Evolutionary conservation across 148 eudicot species (phyloP).

Genomic region (Rhododendron mucronatum): DNA sequence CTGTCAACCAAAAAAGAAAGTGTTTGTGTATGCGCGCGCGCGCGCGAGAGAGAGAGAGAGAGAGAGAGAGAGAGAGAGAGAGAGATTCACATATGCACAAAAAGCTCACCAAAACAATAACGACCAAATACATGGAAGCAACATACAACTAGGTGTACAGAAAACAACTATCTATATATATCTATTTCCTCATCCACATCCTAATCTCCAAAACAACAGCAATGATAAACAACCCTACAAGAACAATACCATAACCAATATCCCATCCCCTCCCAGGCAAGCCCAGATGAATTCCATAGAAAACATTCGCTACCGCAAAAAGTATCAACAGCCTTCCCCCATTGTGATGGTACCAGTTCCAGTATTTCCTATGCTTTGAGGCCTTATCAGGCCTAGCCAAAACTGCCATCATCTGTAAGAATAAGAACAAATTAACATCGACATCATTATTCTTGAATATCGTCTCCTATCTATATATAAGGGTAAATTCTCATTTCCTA

Average conservation of each 20-base stretch:
- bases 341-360: slow-evolving; percentile 82
- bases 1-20: no score
- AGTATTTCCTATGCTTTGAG: slow-evolving; percentile 66
- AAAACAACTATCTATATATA: not conserved
- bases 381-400: slow-evolving; percentile 60
- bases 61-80: not conserved
- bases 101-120: not conserved
- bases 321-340: slow-evolving; percentile 59
- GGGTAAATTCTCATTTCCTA: not conserved
- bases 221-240: slow-evolving; percentile 30
- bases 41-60: no score
- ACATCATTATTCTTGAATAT: not conserved
- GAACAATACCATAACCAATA: slow-evolving; percentile 46
- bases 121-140: not conserved
- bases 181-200: slow-evolving; percentile 40
- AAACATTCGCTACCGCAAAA: slow-evolving; percentile 50
- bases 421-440: not conserved
- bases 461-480: not conserved
- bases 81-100: not conserved
- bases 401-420: slow-evolving; percentile 57
- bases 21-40: no score
- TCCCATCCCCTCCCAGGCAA: slow-evolving; percentile 62
- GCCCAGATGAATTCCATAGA: slow-evolving; percentile 72
- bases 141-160: not conserved
- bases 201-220: slow-evolving; percentile 46